A percentile compares a stretch with the other conserved stretches of the same genome.
Conservation (phyloP, 176 grass and related monocot species). For the Oryza coarctata region DNA sequence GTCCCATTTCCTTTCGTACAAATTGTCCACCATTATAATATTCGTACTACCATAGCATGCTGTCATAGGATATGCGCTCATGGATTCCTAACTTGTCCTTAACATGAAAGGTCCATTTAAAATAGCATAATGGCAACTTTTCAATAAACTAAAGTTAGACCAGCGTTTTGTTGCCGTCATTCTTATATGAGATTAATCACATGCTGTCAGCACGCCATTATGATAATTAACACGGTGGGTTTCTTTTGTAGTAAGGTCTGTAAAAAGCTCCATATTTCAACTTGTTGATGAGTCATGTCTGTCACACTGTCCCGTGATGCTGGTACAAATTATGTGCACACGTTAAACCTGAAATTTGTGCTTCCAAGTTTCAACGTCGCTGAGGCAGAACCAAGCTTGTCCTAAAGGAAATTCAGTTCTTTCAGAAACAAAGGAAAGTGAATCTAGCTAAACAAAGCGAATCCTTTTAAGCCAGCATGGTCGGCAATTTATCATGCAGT, state of each 20-base stretch:
- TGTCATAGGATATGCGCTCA: background rate
- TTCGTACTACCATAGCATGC: background rate
- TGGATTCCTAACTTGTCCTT: background rate
- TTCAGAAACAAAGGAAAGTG: background rate
- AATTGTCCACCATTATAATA: background rate
- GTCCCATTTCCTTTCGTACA: background rate
- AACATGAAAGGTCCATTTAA: background rate
- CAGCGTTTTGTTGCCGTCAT: background rate
- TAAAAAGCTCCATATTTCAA: background rate
- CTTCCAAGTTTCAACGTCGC: background rate
- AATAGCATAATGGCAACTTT: background rate
- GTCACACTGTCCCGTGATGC: background rate
- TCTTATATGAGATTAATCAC: background rate
- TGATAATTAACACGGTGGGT: background rate
- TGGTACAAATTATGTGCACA: background rate
- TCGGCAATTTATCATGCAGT: background rate
- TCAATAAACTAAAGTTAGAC: background rate
- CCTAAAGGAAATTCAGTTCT: background rate
- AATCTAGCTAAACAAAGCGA: background rate
- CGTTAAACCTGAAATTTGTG: background rate
- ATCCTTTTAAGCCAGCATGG: background rate
- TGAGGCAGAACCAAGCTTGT: background rate
- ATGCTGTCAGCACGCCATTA: background rate
- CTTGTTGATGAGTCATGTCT: background rate
- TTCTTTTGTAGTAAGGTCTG: background rate